Conservation (phyloP, 2,329 filamentous ascomycete species). For the Bipolaris sorokiniana region DNA sequence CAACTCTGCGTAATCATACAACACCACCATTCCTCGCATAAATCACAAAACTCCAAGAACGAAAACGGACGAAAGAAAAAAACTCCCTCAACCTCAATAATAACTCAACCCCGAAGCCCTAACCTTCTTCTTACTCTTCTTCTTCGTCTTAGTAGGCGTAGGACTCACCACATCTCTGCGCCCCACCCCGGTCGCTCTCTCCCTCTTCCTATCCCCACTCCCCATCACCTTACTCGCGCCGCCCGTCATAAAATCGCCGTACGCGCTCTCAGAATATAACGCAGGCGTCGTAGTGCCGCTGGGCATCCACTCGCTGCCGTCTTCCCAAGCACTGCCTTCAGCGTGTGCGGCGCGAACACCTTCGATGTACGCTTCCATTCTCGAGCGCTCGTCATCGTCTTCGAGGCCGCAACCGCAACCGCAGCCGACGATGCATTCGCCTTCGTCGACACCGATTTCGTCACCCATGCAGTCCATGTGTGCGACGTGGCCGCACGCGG, state of each 20-base stretch:
- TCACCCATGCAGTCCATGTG: conserved; percentile 47
- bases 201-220: conserved; percentile 12
- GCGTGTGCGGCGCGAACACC: conserved; percentile 35
- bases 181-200: conserved; percentile 16
- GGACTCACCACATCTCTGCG: conserved; percentile 19
- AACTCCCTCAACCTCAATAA: conserved; percentile 22
- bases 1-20: neutral
- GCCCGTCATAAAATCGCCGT: conserved; percentile 29
- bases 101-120: conserved; percentile 39
- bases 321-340: conserved; percentile 36
- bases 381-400: conserved; percentile 31
- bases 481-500: conserved; percentile 45
- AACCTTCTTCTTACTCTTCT: conserved; percentile 34
- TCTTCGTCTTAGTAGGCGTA: conserved; percentile 30
- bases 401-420: conserved; percentile 40
- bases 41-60: neutral
- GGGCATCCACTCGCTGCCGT: conserved; percentile 33
- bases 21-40: neutral
- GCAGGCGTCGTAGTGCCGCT: conserved; percentile 31
- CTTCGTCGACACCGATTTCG: conserved; percentile 31
- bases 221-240: conserved; percentile 22
- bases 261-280: conserved; percentile 20
- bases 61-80: neutral
- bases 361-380: conserved; percentile 40
- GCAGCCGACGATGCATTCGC: conserved; percentile 42